These are phyloP conservation scores for Gossypium gossypioides DNA, from an alignment of 441 rosid species.

Conservation along the genomic window DNA sequence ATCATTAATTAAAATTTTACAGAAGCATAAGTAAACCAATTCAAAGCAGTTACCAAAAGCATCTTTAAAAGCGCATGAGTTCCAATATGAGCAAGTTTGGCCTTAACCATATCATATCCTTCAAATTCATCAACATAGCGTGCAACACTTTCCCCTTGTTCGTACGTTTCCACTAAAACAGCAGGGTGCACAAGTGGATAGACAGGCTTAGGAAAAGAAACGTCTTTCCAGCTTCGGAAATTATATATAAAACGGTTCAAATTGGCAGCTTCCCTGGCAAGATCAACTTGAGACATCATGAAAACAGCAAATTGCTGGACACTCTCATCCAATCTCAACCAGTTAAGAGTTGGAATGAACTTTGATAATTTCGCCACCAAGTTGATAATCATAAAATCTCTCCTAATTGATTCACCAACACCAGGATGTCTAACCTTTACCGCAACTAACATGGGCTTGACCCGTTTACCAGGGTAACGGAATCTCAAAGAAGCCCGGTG, in stretches of 20 bases:
- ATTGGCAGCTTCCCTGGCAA: constrained; percentile 97
- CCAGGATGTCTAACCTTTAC: constrained; percentile 99
- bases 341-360: constrained; percentile 68
- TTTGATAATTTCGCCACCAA: constrained; percentile 62
- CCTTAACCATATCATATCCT: constrained; percentile 65
- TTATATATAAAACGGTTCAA: constrained; percentile 88
- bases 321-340: constrained; percentile 95
- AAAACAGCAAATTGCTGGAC: constrained; percentile 92
- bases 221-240: constrained; percentile 91
- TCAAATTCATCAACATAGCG: constrained; percentile 70
- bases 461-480: constrained; percentile 72
- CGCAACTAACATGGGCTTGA: constrained; percentile 72
- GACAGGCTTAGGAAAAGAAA: constrained; percentile 94
- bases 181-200: constrained; percentile 99
- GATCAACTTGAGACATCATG: constrained; percentile 99
- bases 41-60: constrained; percentile 61
- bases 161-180: constrained; percentile 94
- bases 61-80: constrained; percentile 96
- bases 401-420: constrained; percentile 93
- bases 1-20: neutral
- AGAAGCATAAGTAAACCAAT: neutral
- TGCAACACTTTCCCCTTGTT: constrained; percentile 86
- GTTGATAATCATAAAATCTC: constrained; percentile 87
- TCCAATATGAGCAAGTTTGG: constrained; percentile 88
- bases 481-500: constrained; percentile 83